Percentiles rank a stretch among this genome's conserved stretches.
These are phyloP conservation scores for Cyphellophora attinorum DNA, from an alignment of 2,329 filamentous ascomycete genomes.

Conservation along the genomic window DNA sequence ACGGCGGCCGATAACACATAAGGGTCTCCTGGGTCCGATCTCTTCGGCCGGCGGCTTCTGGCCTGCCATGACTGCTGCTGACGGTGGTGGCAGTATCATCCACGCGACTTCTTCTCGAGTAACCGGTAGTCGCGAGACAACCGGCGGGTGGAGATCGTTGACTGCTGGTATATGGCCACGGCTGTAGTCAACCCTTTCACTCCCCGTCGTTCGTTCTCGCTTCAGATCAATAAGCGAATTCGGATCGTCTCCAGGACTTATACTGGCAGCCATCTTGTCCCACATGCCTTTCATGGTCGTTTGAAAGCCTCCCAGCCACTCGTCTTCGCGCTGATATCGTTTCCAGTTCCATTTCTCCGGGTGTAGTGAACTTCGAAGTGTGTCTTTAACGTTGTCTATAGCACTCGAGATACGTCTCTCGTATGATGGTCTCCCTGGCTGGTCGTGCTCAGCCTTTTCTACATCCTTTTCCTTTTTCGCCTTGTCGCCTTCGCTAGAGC, in stretches of 20 bases:
- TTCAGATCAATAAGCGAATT: constrained; percentile 21
- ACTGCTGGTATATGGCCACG: constrained; percentile 58
- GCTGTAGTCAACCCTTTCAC: constrained; percentile 46
- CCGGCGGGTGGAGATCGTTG: constrained; percentile 77
- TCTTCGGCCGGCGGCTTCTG: constrained; percentile 45
- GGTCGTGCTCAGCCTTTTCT: background rate
- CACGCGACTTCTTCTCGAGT: constrained; percentile 65
- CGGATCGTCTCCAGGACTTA: constrained; percentile 4
- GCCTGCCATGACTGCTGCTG: constrained; percentile 82
- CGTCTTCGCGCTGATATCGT: constrained; percentile 78
- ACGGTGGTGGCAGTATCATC: constrained; percentile 91
- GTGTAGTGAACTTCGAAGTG: constrained; percentile 38
- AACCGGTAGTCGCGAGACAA: constrained; percentile 65
- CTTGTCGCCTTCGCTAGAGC: constrained; percentile 33
- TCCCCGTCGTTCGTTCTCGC: constrained; percentile 25
- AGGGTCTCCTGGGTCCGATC: constrained; percentile 11
- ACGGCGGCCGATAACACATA: constrained; percentile 14
- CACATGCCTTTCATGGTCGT: constrained; percentile 16
- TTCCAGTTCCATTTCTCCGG: constrained; percentile 63
- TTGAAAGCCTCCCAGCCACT: constrained; percentile 64
- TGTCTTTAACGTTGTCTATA: constrained; percentile 54
- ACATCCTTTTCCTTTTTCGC: constrained; percentile 1
- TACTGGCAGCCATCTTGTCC: constrained; percentile 10
- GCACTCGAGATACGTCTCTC: constrained; percentile 72
- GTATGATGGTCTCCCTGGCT: constrained; percentile 77